Percentiles rank a stretch among this genome's conserved stretches.
phyloP scores from a whole-genome alignment of 2,329 filamentous ascomycete species.

The Beauveria varroae region DNA sequence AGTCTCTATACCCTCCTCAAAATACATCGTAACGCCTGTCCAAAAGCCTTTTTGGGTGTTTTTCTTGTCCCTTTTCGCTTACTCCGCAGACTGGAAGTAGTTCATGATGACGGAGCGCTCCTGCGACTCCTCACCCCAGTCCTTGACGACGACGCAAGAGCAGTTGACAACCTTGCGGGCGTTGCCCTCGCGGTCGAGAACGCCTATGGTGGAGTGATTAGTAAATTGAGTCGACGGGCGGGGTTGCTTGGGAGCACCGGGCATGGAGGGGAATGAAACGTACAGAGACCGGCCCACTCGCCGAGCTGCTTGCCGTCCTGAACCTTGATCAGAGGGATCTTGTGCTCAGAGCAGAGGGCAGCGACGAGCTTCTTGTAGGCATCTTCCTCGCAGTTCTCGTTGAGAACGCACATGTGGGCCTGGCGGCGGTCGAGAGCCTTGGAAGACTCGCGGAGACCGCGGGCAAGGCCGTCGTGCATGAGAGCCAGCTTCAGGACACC shows the following conservation, averaged over 20 bases:
- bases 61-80: slow-evolving; percentile 24
- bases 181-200: slow-evolving; percentile 98
- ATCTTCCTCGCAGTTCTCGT: slow-evolving; percentile 99
- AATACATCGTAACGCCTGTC: slow-evolving; percentile 21
- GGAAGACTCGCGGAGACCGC: slow-evolving; percentile 94
- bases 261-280: slow-evolving; percentile 35
- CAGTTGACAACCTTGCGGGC: slow-evolving; percentile 99
- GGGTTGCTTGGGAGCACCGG: neutral
- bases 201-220: slow-evolving; percentile 51
- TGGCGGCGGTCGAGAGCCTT: slow-evolving; percentile 98
- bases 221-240: neutral
- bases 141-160: slow-evolving; percentile 99
- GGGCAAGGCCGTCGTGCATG: slow-evolving; percentile 98
- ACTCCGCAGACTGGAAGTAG: slow-evolving; percentile 97
- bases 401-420: slow-evolving; percentile 99
- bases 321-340: slow-evolving; percentile 99
- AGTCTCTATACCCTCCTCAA: slow-evolving; percentile 31
- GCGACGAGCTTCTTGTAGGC: slow-evolving; percentile 99
- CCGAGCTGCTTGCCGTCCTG: slow-evolving; percentile 99
- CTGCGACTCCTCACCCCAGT: slow-evolving; percentile 99
- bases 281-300: slow-evolving; percentile 99
- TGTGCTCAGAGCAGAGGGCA: slow-evolving; percentile 97
- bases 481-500: slow-evolving; percentile 97
- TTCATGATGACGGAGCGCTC: slow-evolving; percentile 98
- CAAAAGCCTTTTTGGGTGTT: slow-evolving; percentile 11